Base-by-base conservation (phyloP, 805 yeast genomes). In the Starmerella tilneyi region DNA sequence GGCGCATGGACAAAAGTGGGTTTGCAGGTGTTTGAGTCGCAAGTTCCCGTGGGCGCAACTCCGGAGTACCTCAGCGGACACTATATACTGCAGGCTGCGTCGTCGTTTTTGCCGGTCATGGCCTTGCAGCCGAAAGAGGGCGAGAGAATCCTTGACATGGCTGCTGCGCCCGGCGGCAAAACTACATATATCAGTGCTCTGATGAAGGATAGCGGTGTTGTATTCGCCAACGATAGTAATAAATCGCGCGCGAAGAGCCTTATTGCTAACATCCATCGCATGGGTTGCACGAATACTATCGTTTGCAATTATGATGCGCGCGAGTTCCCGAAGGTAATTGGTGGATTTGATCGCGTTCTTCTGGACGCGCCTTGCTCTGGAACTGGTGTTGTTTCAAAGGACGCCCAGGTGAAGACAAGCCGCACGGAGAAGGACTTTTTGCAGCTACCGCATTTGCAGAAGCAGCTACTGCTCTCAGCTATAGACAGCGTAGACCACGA, bases 291-390 rank as follows among this genome's bases (percentile, higher is more conserved):
- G 39, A 92, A 92, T 67, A 86, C 97, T 36, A 81, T 92, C 61
- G 97, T 92, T 27, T 88, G 96, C 68, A 83, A 92, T 65, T 88
- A 92, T 63, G 99, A 92, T 68, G 99, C 97, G 32, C 79, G 97
- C 66, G 96, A 89, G 65, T 92, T 92, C 63, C 97, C 98, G 41
- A 85, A 85, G 63, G 96, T 92, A 29, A 85, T 92, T 62, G 98
- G 98, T 56, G 99, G 99, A 0, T 92, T 92, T 58, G 97, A 92
- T 64, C 78, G 98, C 66, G 79, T 92, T 31, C 69, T 92, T 53
- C 71, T 92, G 56, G 99, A 92, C 72, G 98, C 99, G 27, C 99
- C 99, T 54, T 92, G 99, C 68, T 86, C 98, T 6, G 99, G 99
- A 70, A 89, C 98, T 3, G 99, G 99, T 68, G 98, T 92, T 56